Evolutionary conservation across 208 protist species (phyloP).

Genomic region (Hexamita inflata): DNA sequence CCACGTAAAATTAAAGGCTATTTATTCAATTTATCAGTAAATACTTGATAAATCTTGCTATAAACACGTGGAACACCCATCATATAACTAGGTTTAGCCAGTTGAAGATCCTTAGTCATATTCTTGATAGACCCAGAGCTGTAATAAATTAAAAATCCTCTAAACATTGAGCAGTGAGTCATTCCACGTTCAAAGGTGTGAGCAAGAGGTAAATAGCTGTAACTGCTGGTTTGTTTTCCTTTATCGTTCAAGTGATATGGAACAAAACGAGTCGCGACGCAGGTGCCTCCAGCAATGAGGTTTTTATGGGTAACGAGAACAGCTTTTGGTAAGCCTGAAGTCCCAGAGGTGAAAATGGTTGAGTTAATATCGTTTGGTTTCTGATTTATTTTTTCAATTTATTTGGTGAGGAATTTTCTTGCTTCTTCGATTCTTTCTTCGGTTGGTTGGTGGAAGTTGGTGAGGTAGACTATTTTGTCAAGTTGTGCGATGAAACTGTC

Average conservation of each 20-base stretch:
- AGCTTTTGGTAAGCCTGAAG: not conserved
- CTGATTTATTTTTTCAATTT: too few species aligned
- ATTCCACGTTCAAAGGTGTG: not conserved
- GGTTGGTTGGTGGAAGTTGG: too few species aligned
- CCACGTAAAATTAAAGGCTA: not conserved
- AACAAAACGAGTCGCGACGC: not conserved
- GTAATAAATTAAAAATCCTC: not conserved
- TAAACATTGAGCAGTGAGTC: not conserved
- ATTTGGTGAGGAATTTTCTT: too few species aligned
- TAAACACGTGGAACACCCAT: not conserved
- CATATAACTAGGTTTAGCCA: not conserved
- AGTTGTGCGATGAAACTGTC: too few species aligned
- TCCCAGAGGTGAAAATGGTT: not conserved
- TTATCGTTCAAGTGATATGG: not conserved
- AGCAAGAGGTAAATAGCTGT: not conserved
- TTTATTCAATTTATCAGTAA: not conserved
- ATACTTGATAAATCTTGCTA: not conserved
- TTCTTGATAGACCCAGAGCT: not conserved
- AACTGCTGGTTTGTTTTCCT: not conserved
- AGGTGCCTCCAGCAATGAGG: not conserved
- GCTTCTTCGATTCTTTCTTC: too few species aligned
- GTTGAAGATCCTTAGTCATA: not conserved
- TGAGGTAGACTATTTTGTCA: too few species aligned
- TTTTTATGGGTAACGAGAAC: not conserved
- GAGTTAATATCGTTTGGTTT: not conserved